phyloP scores from a whole-genome alignment of 306 rosid species.

The Rosa chinensis region DNA sequence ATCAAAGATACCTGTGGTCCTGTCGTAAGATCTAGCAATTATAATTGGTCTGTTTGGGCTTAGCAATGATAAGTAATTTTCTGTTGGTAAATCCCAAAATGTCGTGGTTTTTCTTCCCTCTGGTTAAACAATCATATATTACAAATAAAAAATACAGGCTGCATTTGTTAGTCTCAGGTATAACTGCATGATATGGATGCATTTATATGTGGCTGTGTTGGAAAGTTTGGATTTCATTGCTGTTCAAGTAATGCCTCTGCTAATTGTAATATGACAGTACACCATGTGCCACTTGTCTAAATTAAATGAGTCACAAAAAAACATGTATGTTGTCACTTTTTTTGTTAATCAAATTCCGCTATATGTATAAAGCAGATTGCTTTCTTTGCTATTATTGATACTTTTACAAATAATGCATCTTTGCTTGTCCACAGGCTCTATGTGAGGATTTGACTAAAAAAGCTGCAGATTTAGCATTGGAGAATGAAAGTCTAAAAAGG shows the following conservation, averaged over 20 bases:
- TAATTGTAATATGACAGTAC: not conserved
- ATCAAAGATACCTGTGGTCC: not conserved
- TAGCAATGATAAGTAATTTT: not conserved
- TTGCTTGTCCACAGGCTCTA: constrained; percentile 62
- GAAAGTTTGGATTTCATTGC: not conserved
- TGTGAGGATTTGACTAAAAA: constrained; percentile 78
- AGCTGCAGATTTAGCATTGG: constrained; percentile 69
- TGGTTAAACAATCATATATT: not conserved
- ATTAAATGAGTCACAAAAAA: not conserved
- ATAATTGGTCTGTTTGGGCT: not conserved
- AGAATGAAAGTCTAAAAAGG: constrained; percentile 75
- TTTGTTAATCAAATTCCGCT: constrained; percentile 1
- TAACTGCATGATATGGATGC: not conserved
- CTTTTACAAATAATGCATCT: constrained; percentile 11
- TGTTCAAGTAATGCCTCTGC: not conserved
- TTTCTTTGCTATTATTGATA: constrained; percentile 8
- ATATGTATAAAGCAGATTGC: constrained; percentile 22
- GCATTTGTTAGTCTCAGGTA: not conserved
- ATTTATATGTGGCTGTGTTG: not conserved
- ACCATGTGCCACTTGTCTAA: not conserved
- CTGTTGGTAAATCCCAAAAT: not conserved
- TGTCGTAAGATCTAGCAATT: not conserved
- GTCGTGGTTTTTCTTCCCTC: not conserved
- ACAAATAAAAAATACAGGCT: not conserved
- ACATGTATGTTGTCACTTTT: not conserved